Base-by-base conservation (phyloP, 257 asterid genomes). In the Nicotiana sylvestris region DNA sequence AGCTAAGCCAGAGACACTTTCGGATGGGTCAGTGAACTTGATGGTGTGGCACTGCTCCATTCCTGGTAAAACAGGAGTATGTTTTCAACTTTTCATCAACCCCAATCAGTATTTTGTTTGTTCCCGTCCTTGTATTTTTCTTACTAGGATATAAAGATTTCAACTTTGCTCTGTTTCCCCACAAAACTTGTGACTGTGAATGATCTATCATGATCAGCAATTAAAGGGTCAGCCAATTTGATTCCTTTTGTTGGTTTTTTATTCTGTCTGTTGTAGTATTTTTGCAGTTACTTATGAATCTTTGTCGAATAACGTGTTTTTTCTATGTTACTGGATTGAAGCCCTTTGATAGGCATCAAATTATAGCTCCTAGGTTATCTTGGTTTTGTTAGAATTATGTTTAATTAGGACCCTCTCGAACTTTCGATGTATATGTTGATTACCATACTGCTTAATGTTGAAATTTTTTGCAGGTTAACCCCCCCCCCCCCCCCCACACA, bases 61-160 rank as follows among this genome's bases (percentile, higher is more conserved):
- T 55, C 89, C 87, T 78, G 89, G 89, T 57, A 86, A 86, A 83
- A 53, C 85, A 16, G 85, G 83, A 85, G 89, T 86, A 83, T 18
- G 83, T 57, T 11, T 82, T 11, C 37, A 43, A 61, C n/a, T 17
- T 5, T 35, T 51, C 13, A 49, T 46, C 15, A 27, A 74, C 39
- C 62, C 62, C 61, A 25, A 16, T 51, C 25, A 76, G 16, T 27
- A 18, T 43, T 46, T 49, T 49, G 64, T 25, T 27, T 2, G 62
- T 39, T 17, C 66, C 43, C 7, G 9, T 53, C 32, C 33, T 37
- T 51, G n/a, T 39, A 39, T 13, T 53, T 5, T 18, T 49, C 33
- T 69, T 69, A 25, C n/a, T 9, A 37, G 32, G 58, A 70, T 70
- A n/a, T 72, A 72, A 21, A 72, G 60, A 72, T 72, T 72, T 72